A percentile compares a stretch with the other conserved stretches of the same genome.
These are phyloP conservation scores for Macrophomina tecta DNA, from an alignment of 2,329 filamentous ascomycete genomes.

Conservation along the genomic window DNA sequence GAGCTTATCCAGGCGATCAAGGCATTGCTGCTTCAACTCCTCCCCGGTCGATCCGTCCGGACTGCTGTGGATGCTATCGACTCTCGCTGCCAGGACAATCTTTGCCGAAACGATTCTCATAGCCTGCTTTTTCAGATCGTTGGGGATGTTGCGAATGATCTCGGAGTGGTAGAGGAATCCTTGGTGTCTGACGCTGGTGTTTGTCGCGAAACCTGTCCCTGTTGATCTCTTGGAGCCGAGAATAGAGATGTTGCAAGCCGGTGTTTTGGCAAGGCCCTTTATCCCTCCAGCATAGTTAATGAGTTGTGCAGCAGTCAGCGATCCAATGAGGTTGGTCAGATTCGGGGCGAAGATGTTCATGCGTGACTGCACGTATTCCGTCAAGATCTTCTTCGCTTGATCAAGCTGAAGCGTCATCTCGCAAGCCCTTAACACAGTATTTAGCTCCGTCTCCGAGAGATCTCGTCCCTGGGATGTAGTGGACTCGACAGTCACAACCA, in stretches of 20 bases:
- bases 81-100: conserved; percentile 88
- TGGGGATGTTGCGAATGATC: conserved; percentile 83
- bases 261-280: conserved; percentile 86
- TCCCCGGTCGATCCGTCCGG: conserved; percentile 84
- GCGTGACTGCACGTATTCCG: conserved; percentile 92
- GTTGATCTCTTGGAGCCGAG: conserved; percentile 89
- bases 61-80: conserved; percentile 83
- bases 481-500: conserved; percentile 95
- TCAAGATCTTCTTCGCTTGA: conserved; percentile 82
- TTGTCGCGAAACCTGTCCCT: conserved; percentile 84
- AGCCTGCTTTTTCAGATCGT: conserved; percentile 87
- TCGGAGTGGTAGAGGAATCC: conserved; percentile 93
- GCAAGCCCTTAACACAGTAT: conserved; percentile 77
- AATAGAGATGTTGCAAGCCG: conserved; percentile 88
- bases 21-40: conserved; percentile 79
- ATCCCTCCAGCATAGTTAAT: conserved; percentile 92
- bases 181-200: conserved; percentile 87
- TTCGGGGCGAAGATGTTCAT: conserved; percentile 98
- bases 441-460: conserved; percentile 76
- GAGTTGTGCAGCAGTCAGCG: conserved; percentile 92
- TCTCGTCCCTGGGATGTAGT: conserved; percentile 85
- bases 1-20: conserved; percentile 88
- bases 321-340: conserved; percentile 86
- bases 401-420: conserved; percentile 89
- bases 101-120: conserved; percentile 95